Evolutionary conservation across 208 protist genomes (phyloP).

Genomic region (Trypanosoma melophagium): DNA sequence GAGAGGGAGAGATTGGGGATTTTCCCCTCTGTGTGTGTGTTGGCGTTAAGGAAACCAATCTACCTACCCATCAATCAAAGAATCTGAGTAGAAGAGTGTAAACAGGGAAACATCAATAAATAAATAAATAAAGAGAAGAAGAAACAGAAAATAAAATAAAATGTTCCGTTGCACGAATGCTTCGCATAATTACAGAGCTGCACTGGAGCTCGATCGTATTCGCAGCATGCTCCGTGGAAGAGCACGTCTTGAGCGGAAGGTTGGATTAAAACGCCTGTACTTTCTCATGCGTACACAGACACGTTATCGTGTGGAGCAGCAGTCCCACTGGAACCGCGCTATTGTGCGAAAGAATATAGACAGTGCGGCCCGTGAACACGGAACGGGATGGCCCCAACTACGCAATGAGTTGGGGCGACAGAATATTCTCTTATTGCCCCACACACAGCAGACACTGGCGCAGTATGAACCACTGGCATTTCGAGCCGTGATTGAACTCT

Average conservation of each 20-base stretch:
- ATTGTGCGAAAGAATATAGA: slow-evolving; percentile 88
- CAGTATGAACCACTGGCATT: slow-evolving; percentile 90
- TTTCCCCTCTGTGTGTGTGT: no score
- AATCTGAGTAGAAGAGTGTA: no score
- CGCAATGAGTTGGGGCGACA: slow-evolving; percentile 83
- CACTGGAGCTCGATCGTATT: slow-evolving; percentile 80
- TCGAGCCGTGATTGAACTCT: slow-evolving; percentile 81
- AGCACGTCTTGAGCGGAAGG: slow-evolving; percentile 78
- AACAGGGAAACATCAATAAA: background rate
- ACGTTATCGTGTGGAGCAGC: slow-evolving; percentile 84
- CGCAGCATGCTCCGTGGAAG: slow-evolving; percentile 79
- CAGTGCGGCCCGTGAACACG: slow-evolving; percentile 84
- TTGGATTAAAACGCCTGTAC: slow-evolving; percentile 80
- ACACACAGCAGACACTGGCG: slow-evolving; percentile 73
- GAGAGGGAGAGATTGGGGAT: no score
- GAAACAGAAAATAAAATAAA: slow-evolving; percentile 10
- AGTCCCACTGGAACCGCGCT: slow-evolving; percentile 75
- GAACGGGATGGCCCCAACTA: slow-evolving; percentile 67
- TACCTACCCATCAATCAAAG: no score
- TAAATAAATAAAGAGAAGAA: slow-evolving; percentile 6
- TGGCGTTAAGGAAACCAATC: no score
- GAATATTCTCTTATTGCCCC: slow-evolving; percentile 75
- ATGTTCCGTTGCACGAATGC: slow-evolving; percentile 53
- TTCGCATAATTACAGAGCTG: slow-evolving; percentile 63
- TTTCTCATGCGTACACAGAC: slow-evolving; percentile 90